Base-by-base conservation (phyloP, 148 eudicot species). In the Amaranthus cruentus region DNA sequence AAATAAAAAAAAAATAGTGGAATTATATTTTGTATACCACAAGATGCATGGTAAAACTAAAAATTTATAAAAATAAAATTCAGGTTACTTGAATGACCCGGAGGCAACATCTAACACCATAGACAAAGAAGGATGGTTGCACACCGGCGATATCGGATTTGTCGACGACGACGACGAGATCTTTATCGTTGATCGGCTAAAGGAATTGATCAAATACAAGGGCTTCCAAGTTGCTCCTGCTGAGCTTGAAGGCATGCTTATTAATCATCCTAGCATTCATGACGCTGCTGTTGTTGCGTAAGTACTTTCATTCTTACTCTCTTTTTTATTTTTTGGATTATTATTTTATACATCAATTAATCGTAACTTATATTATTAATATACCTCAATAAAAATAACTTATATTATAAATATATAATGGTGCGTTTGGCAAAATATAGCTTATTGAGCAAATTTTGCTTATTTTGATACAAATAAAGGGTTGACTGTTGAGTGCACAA, bases 201-300 rank as follows among this genome's bases (percentile, higher is more conserved):
- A 92, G 79, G 97, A 92, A 70, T 81, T 92, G 81, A 92, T 92
- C 71, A 92, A 92, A 74, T 92, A 80, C 82, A 92, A 92, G 71
- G 97, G 96, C 28, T 92, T 92, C 76, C 97, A 92, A 84, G 96
- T 92, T 72, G 81, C 98, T 74, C 98, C 98, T 0, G 98, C 98
- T 7, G 97, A 93, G 85, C 92, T 93, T 6, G 97, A 91, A 83
- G 89, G 89, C 48, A 86, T 93, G 76, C 85, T 92, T 28, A 79
- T 93, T 21, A 85, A 78, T 80, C 88, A 89, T 72, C 88, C 91
- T 13, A 62, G 69, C 55, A 93, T 93, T 61, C 74, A 87, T 0
- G 98, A 93, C 78, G 98, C 97, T 6, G 98, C 97, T 15, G 98
- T 93, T 70, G 94, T 93, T 2, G 89, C 94, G 98, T 93, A 84